Percentiles rank a stretch among this genome's conserved stretches.
Conservation (phyloP, 345 rosid species). For the Trapa incisa region DNA sequence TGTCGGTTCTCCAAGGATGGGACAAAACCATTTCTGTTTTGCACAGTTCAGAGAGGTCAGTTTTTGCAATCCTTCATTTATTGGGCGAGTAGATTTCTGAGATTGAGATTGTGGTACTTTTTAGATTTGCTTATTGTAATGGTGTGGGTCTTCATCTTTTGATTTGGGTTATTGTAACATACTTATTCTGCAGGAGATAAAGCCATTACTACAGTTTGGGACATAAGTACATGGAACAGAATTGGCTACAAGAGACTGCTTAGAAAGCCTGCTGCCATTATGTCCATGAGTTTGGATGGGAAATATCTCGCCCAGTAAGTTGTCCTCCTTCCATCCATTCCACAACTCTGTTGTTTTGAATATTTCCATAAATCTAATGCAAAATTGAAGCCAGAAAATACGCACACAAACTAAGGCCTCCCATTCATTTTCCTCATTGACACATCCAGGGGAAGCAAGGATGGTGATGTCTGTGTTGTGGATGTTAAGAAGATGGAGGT, state of each 20-base stretch:
- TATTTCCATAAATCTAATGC: not conserved
- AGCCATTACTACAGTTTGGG: slow-evolving; percentile 62
- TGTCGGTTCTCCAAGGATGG: slow-evolving; percentile 91
- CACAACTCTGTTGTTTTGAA: not conserved
- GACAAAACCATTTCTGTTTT: slow-evolving; percentile 80
- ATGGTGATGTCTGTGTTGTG: slow-evolving; percentile 73
- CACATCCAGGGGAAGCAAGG: slow-evolving; percentile 66
- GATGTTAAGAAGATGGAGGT: slow-evolving; percentile 90
- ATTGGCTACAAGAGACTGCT: slow-evolving; percentile 83
- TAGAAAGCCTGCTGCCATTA: slow-evolving; percentile 58
- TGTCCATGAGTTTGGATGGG: slow-evolving; percentile 88
- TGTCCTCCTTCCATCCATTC: not conserved
- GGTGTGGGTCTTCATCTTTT: not conserved
- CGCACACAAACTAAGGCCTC: not conserved
- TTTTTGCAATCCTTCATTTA: not conserved
- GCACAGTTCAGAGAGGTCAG: slow-evolving; percentile 63
- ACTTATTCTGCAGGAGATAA: slow-evolving; percentile 45
- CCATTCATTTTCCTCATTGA: not conserved
- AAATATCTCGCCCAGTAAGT: slow-evolving; percentile 89
- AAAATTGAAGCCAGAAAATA: not conserved
- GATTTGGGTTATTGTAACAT: slow-evolving; percentile 5
- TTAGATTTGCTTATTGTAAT: not conserved
- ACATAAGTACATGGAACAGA: slow-evolving; percentile 85
- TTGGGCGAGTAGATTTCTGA: not conserved
- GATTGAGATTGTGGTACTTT: not conserved